Base-by-base conservation (phyloP, 2,329 filamentous ascomycete genomes). In the Stemphylium beticola region DNA sequence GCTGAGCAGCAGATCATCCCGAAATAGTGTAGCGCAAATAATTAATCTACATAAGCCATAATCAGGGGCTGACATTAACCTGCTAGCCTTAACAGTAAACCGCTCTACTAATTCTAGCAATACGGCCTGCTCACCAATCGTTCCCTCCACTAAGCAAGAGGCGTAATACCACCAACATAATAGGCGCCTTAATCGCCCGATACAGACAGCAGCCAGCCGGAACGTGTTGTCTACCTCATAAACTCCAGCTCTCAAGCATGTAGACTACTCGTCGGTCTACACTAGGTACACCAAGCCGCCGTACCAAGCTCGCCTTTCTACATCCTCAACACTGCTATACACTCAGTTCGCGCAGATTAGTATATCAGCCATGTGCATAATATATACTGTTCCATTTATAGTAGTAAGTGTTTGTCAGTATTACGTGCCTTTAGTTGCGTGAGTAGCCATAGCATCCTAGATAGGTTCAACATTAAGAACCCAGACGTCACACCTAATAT, bases 231-330 rank as follows among this genome's bases (percentile, higher is more conserved):
- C 46, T 37, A 18, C 46, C 46, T 53, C 34, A 49, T 45, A 18
- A 53, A 49, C 17, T 49, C 45, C 40, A 49, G 54, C 49, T 57
- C 44, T 53, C 14, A 53, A 57, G 18, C 53, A 57, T 53, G 54
- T 56, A 22, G 53, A 56, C 49, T 49, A 53, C 54, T 41, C 32
- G 20, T 57, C 40, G 53, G 40, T 49, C 44, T 52, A 57, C 49
- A 14, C 44, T 53, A 36, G 24, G 54, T 10, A 53, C 45, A 53
- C 49, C 40, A 40, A 57, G 54, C 54, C 40, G 44, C 54, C 54
- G 45, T 47, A 57, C 54, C 49, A 15, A 57, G 54, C 22, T 57
- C 45, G 54, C 45, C 49, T 57, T 49, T 57, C 54, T 53, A 53
- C 40, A 48, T 53, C 54, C 54, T 53, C 45, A 44, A 53, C 45